Conservation (phyloP, 2,329 filamentous ascomycete species). For the Thielaviopsis musarum region DNA sequence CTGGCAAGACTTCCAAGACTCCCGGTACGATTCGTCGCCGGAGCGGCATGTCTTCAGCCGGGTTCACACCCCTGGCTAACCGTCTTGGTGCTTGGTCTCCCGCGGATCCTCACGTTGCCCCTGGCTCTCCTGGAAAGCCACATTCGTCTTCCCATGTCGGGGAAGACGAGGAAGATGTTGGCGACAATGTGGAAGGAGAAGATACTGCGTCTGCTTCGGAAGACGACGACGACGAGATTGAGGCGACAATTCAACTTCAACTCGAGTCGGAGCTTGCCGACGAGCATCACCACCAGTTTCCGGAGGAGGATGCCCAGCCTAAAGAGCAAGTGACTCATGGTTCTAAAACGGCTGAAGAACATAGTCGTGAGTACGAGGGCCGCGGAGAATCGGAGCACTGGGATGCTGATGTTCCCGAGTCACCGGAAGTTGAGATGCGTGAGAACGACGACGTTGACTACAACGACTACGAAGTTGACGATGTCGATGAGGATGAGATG, state of each 20-base stretch:
- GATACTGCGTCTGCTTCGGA: background rate
- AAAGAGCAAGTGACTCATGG: background rate
- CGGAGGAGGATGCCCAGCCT: background rate
- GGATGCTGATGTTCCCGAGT: background rate
- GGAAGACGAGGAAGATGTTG: background rate
- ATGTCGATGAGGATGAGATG: constrained; percentile 8
- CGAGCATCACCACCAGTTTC: background rate
- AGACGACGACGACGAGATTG: background rate
- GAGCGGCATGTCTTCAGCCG: constrained; percentile 24
- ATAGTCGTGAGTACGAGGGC: background rate
- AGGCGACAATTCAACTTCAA: background rate
- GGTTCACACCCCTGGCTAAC: constrained; percentile 47
- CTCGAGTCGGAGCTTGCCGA: background rate
- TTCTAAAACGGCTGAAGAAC: background rate
- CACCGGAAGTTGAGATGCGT: background rate
- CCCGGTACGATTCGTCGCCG: constrained; percentile 17
- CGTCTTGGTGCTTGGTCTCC: constrained; percentile 48
- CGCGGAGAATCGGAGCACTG: background rate
- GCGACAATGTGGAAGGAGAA: constrained; percentile 12
- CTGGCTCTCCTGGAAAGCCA: background rate
- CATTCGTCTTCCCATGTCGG: background rate
- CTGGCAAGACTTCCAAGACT: constrained; percentile 10
- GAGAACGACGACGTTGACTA: background rate
- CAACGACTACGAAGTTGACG: background rate
- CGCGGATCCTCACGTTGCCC: constrained; percentile 30